Evolutionary conservation across 495 filamentous ascomycete species (phyloP).

Genomic region (Hypoxylon intermedium): DNA sequence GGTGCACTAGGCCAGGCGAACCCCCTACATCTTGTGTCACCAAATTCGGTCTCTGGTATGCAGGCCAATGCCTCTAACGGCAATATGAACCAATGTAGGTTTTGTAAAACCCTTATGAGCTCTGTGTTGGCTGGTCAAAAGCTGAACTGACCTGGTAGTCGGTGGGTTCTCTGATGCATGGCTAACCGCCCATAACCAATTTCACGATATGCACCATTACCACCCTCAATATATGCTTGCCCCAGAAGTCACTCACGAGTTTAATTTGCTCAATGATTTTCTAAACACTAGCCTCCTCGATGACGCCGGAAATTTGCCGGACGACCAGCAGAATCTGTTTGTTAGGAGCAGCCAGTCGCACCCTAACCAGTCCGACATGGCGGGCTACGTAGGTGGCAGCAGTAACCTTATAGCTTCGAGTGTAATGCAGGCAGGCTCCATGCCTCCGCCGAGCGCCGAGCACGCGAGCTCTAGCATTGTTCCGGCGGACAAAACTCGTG

Average conservation of each 20-base stretch:
- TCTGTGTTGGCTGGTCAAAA: constrained; percentile 37
- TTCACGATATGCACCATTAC: constrained; percentile 91
- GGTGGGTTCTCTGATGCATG: constrained; percentile 61
- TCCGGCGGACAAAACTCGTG: constrained; percentile 80
- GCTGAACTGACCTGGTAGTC: constrained; percentile 55
- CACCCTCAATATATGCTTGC: constrained; percentile 96
- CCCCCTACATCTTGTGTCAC: constrained; percentile 64
- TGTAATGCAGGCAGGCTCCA: constrained; percentile 46
- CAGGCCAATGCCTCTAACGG: constrained; percentile 60
- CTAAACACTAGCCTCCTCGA: constrained; percentile 86
- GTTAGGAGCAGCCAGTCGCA: constrained; percentile 45
- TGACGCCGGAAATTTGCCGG: constrained; percentile 70
- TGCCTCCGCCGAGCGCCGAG: constrained; percentile 56
- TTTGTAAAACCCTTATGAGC: constrained; percentile 44
- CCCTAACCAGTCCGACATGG: constrained; percentile 43
- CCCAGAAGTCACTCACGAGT: constrained; percentile 92
- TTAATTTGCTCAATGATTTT: constrained; percentile 95
- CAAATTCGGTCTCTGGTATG: constrained; percentile 59
- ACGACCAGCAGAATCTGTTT: constrained; percentile 58
- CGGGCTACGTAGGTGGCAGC: constrained; percentile 45
- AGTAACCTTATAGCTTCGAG: constrained; percentile 51
- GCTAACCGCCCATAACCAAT: constrained; percentile 73
- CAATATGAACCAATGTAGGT: constrained; percentile 80
- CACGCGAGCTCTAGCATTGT: constrained; percentile 64
- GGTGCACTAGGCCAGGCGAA: constrained; percentile 51